Evolutionary conservation across 108 stramenopile genomes (phyloP).

Genomic region (Cyclotella kingstonii): DNA sequence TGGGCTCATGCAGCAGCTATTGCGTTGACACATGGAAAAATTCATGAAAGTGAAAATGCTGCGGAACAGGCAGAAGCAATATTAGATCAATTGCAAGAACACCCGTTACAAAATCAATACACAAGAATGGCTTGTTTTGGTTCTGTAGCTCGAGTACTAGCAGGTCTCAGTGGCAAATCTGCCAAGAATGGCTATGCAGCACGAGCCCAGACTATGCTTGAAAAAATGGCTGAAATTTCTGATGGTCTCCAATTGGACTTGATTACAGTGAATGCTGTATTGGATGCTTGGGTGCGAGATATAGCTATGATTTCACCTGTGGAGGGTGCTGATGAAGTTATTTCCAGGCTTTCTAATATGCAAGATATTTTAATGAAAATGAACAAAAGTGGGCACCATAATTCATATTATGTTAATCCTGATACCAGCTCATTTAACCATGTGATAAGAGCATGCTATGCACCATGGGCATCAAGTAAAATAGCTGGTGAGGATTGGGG

Average conservation of each 20-base stretch:
- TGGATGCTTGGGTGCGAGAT: slow-evolving; percentile 36
- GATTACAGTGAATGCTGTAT: slow-evolving; percentile 34
- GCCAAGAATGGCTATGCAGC: slow-evolving; percentile 11
- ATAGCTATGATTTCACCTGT: background rate
- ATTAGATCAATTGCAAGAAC: slow-evolving; percentile 13
- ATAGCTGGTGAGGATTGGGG: background rate
- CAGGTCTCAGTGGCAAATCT: slow-evolving; percentile 14
- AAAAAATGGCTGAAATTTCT: slow-evolving; percentile 24
- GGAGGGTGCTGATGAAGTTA: background rate
- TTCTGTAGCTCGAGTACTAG: slow-evolving; percentile 21
- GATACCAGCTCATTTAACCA: slow-evolving; percentile 44
- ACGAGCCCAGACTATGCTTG: slow-evolving; percentile 17
- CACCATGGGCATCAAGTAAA: slow-evolving; percentile 23
- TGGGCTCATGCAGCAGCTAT: slow-evolving; percentile 22
- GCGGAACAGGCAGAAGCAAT: slow-evolving; percentile 19
- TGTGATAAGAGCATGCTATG: slow-evolving; percentile 36
- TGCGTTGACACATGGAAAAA: slow-evolving; percentile 9
- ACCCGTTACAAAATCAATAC: slow-evolving; percentile 13
- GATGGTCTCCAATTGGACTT: slow-evolving; percentile 15
- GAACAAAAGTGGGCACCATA: slow-evolving; percentile 2
- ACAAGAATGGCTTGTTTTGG: slow-evolving; percentile 25
- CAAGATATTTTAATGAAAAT: slow-evolving; percentile 25
- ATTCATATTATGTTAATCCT: slow-evolving; percentile 29
- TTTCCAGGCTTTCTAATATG: slow-evolving; percentile 17
- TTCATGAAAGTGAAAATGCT: slow-evolving; percentile 15